These are phyloP conservation scores for Cryptococcus jaspeensis DNA, from an alignment of 1,284 basidiomycete species.

Conservation along the genomic window DNA sequence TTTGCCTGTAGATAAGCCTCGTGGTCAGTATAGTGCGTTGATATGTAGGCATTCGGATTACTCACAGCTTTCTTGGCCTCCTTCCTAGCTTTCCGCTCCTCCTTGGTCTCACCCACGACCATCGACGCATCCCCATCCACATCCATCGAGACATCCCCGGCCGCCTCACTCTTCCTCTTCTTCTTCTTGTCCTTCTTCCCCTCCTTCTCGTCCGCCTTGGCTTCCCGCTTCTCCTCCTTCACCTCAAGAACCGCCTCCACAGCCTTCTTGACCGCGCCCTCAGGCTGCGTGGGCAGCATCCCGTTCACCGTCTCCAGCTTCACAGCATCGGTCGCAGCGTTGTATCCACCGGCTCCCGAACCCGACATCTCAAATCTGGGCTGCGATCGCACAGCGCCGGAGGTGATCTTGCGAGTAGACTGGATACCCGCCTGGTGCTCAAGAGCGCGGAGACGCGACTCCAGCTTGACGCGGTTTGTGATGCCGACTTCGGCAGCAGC, in stretches of 20 bases:
- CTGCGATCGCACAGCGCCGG: slow-evolving; percentile 59
- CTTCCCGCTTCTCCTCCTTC: slow-evolving; percentile 50
- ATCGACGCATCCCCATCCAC: slow-evolving; percentile 49
- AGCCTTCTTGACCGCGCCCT: slow-evolving; percentile 67
- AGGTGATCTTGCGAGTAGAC: slow-evolving; percentile 61
- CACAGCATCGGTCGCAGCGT: slow-evolving; percentile 73
- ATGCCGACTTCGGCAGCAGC: slow-evolving; percentile 81
- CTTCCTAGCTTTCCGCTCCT: slow-evolving; percentile 62
- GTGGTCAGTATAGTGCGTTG: neutral
- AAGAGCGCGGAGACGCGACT: slow-evolving; percentile 84
- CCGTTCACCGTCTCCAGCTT: slow-evolving; percentile 55
- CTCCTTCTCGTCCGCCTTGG: slow-evolving; percentile 71
- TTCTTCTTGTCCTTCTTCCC: slow-evolving; percentile 71
- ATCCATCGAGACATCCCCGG: slow-evolving; percentile 49
- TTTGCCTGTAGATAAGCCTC: slow-evolving; percentile 24
- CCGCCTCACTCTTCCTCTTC: slow-evolving; percentile 61
- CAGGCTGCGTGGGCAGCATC: slow-evolving; percentile 71
- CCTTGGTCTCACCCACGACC: slow-evolving; percentile 53
- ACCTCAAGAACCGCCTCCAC: slow-evolving; percentile 59
- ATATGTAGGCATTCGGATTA: neutral
- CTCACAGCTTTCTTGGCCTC: slow-evolving; percentile 53
- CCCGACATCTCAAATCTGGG: slow-evolving; percentile 74
- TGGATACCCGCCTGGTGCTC: slow-evolving; percentile 77
- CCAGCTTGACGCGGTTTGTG: slow-evolving; percentile 90
- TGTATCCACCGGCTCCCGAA: slow-evolving; percentile 63